Base-by-base conservation (phyloP, 768 basidiomycete genomes). In the Phlebiopsis flavidoalba region DNA sequence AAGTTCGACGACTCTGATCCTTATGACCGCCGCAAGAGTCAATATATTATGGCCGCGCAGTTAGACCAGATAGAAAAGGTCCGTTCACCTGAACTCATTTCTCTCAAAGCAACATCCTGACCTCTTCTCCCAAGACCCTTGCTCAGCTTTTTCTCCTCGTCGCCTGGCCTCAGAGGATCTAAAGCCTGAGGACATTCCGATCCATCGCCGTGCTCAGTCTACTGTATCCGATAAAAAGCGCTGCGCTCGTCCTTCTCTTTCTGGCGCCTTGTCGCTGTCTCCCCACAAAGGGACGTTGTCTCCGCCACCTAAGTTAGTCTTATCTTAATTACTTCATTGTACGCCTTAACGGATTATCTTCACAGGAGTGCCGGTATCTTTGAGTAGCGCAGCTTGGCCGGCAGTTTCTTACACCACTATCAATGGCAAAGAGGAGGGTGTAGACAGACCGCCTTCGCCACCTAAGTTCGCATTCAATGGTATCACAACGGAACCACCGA, bases 51-150 rank as follows among this genome's bases (percentile, higher is more conserved):
- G 85, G 84, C 79, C 65, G 84, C 86, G 17, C 82, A 88, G 69
- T 74, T 93, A 22, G 91, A 93, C 68, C 87, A 88, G 71, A 88
- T 93, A 51, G 91, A 93, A 69, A 81, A 80, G 78, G 89, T 80
- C 51, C 33, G 65, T 77, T 57, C 11, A 31, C 17, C 15, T 35
- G 6, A 4, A 7, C 66, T 66, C 46, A 26, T 43, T 45, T 21
- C 24, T 10, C 14, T 55, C 21, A 1, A 24, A 40, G 40, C 21
- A 17, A 21, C 22, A 55, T 26, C 8, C 33, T 21, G 15, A n/a
- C 8, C 11, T 43, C 40, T 12, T 17, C 17, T 17, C 17, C 8
- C 3, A 31, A 70, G 68, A 66, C 54, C 19, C 67, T 72, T 17
- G 59, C 62, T 14, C 65, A 68, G 64, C 64, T 70, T 59, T 70